Base-by-base conservation (phyloP, 2,329 filamentous ascomycete genomes). In the Stagonosporopsis rhizophila region DNA sequence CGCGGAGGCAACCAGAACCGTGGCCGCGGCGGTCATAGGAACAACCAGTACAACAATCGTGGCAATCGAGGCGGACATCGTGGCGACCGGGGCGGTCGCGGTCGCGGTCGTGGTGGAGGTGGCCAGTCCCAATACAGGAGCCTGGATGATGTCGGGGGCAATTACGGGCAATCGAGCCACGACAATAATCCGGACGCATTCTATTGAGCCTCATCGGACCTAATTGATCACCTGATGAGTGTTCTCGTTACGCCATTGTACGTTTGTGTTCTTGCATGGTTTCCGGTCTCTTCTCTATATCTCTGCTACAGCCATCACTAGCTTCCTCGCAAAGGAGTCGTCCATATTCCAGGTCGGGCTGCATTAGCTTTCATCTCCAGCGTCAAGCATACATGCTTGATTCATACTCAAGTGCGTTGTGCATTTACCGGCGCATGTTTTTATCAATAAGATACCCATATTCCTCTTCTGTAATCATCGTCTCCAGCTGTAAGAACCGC, bases 1-100 rank as follows among this genome's bases (percentile, higher is more conserved):
- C 70, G 72, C 39, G 72, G 73, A 11, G 72, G 72, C 22, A 73
- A 73, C 44, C 69, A 62, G 25, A 61, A 71, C 32, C 72, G 73
- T 37, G 72, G 68, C 9, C 69, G 71, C 34, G 69, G 71, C 19
- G 57, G 53, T 22, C 61, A 66, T 48, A 63, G 65, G 51, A 70
- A 71, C 47, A 60, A 68, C n/a, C 59, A 67, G n/a, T 71, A 74
- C 55, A 68, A 71, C 14, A 61, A 71, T 54, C 68, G 70, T 48
- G 68, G 72, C 6, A 71, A 78, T 35, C 78, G 81, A 14, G 78
- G 72, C 23, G 82, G 82, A 37, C 55, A 74, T 41, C 68, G 72
- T 6, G 67, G 74, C 47, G 79, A 73, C 52, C 67, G 78, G 51
- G 70, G 81, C 73, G 77, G 47, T 44, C 62, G 62, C 20, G 66